Evolutionary conservation across 2,329 filamentous ascomycete genomes (phyloP).

Genomic region (Emergomyces orientalis): DNA sequence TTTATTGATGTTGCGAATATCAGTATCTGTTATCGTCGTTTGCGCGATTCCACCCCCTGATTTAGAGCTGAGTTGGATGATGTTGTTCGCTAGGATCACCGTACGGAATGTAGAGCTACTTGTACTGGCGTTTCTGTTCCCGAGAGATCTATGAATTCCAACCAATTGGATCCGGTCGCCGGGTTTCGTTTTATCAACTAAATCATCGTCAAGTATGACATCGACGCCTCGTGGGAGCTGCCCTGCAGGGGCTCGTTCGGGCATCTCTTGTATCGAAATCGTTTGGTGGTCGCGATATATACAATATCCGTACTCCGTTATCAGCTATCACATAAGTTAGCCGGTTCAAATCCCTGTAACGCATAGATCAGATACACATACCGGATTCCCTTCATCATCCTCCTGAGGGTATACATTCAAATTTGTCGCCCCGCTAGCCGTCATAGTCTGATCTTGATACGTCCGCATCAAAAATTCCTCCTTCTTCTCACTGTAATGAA

Average conservation of each 20-base stretch:
- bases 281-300: conserved; percentile 96
- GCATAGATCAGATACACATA: conserved; percentile 25
- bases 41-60: conserved; percentile 89
- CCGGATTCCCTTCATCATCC: conserved; percentile 82
- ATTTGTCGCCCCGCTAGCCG: conserved; percentile 71
- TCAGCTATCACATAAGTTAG: conserved; percentile 42
- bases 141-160: conserved; percentile 88
- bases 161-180: conserved; percentile 94
- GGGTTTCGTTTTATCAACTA: conserved; percentile 90
- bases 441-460: conserved; percentile 97
- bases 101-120: conserved; percentile 94
- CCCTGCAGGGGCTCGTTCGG: conserved; percentile 86
- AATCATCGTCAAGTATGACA: conserved; percentile 90
- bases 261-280: conserved; percentile 98
- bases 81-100: conserved; percentile 83
- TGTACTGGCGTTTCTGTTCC: conserved; percentile 83
- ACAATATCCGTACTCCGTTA: conserved; percentile 93
- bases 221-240: conserved; percentile 93
- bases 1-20: conserved; percentile 98
- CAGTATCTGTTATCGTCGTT: conserved; percentile 85
- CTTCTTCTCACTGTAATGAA: conserved; percentile 86
- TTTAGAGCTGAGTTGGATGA: conserved; percentile 90
- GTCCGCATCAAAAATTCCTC: conserved; percentile 80
- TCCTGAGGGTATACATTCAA: conserved; percentile 90
- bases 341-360: background rate